These are phyloP conservation scores for Quercus bicolor DNA, from an alignment of 306 rosid genomes.

Conservation along the genomic window DNA sequence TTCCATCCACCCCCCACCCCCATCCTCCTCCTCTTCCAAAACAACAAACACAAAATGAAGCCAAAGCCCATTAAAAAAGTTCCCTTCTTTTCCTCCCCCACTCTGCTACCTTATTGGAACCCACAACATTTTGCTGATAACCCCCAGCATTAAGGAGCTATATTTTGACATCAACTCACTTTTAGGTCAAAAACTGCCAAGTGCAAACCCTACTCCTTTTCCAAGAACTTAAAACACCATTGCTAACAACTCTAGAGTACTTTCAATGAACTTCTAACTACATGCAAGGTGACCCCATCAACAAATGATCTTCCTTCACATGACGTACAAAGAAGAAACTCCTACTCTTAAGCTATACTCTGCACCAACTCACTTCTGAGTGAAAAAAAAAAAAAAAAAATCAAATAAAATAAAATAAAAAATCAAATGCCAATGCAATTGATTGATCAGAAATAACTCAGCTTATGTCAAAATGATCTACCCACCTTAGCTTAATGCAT, in stretches of 20 bases:
- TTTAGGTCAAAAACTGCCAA: background rate
- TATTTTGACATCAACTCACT: background rate
- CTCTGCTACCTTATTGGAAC: background rate
- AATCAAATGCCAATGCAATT: background rate
- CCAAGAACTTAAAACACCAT: background rate
- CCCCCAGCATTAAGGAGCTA: background rate
- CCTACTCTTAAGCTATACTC: background rate
- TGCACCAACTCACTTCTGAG: background rate
- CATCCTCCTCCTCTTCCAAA: too few species aligned
- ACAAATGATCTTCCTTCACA: background rate
- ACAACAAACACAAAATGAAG: background rate
- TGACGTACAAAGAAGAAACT: background rate
- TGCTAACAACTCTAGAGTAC: background rate
- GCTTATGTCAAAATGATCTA: background rate
- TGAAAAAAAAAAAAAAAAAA: background rate
- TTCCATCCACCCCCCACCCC: too few species aligned
- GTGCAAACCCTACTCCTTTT: background rate
- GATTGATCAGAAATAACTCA: background rate
- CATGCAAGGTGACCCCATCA: background rate
- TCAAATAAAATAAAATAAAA: background rate
- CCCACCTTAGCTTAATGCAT: background rate
- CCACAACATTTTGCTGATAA: background rate
- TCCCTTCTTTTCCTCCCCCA: background rate
- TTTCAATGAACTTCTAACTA: background rate
- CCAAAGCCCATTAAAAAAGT: background rate